Evolutionary conservation across 306 rosid species (phyloP), one percentile per base, ranked within the genome.

Genomic region (Quercus wislizeni): DNA sequence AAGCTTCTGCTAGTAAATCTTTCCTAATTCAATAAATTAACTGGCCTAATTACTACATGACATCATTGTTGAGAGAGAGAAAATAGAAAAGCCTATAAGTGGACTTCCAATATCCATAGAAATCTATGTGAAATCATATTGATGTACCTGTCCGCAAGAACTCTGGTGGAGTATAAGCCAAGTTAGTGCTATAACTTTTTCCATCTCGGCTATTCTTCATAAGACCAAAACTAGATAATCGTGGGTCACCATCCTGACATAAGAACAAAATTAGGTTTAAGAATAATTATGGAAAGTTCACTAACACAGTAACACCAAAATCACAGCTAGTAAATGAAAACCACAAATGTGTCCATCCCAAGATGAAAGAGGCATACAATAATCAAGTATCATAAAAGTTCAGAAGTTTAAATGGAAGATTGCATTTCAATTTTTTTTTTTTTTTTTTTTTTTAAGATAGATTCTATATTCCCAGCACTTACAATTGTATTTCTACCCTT

Each of bases 191-290:
- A 80, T 94, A 94, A 91, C 99, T 94, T 90, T 94, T 94, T 65
- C 99, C 99, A 74, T 92, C 99, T 56, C 92, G 92, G 67, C 99
- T 94, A 76, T 94, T 94, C 83, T 94, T 94, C 91, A 94, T 94
- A 25, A 94, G 92, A 74, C 99, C 99, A 28, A 94, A 92, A 87
- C 97, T 91, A n/a, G 99, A 94, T 78, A 94, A 79, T 25, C 91
- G 90, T 72, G 97, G 99, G 85, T 94, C 97, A 70, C 99, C 99
- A 54, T 91, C 97, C 99, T 94, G 89, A 55, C 68, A 84, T 8
- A 83, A 81, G 78, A 81, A 43, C 72, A 64, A 68, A 30, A 41
- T 68, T 10, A 30, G 13, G 72, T 35, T 9, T n/a, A 10, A 68
- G 72, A n/a, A 35, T 68, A 35, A 5, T 31, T 8, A 1, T 31